Conservation (phyloP, 1,139 yeast species). For the Trichomonascaceae sp. region DNA sequence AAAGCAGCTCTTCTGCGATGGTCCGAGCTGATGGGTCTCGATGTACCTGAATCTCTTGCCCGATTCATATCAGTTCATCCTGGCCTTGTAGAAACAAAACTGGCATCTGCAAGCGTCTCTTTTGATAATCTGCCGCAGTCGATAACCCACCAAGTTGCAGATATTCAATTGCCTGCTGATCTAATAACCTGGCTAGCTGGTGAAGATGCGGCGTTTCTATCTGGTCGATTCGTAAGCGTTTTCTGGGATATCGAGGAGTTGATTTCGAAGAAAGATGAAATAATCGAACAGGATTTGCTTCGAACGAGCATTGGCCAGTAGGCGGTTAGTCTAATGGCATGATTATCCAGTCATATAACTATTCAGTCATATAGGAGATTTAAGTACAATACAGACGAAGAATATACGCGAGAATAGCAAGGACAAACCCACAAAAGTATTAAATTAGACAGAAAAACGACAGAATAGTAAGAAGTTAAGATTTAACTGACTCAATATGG, state of each 20-base stretch:
- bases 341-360: not conserved
- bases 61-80: conserved; percentile 4
- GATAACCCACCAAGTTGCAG: not conserved
- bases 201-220: not conserved
- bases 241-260: conserved; percentile 6
- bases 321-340: no score
- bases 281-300: not conserved
- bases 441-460: not conserved
- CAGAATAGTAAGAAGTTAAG: not conserved
- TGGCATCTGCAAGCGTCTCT: not conserved
- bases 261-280: not conserved
- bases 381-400: not conserved
- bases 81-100: conserved; percentile 2
- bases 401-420: not conserved
- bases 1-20: not conserved
- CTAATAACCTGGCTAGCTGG: conserved; percentile 1
- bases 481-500: not conserved
- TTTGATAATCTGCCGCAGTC: not conserved
- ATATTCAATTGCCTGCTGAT: conserved; percentile 2
- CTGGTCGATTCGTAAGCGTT: not conserved
- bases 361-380: no score
- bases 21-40: not conserved
- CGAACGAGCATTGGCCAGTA: not conserved
- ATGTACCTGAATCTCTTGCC: not conserved
- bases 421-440: not conserved